phyloP scores from a whole-genome alignment of 345 rosid genomes.

The Pistacia atlantica region DNA sequence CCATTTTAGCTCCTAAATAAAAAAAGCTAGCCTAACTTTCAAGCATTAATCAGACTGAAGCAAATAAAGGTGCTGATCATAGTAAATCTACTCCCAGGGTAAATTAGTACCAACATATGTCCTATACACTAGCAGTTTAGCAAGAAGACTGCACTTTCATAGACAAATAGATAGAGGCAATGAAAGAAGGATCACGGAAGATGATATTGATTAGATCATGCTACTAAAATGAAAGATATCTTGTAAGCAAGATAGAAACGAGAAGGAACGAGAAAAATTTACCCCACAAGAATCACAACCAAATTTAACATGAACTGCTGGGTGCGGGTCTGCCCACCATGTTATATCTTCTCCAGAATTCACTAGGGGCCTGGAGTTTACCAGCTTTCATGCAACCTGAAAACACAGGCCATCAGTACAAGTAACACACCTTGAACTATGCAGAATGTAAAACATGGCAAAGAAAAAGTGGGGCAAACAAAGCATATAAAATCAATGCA shows the following conservation, averaged over 20 bases:
- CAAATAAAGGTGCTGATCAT: neutral
- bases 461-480: neutral
- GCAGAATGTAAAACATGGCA: neutral
- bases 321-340: conserved; percentile 26
- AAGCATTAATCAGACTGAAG: neutral
- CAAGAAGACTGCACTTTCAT: neutral
- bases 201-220: neutral
- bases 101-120: neutral
- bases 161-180: neutral
- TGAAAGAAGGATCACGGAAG: neutral
- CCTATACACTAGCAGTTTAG: neutral
- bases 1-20: neutral
- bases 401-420: conserved; percentile 11
- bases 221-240: neutral
- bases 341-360: conserved; percentile 21
- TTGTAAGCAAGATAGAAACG: neutral
- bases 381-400: conserved; percentile 42
- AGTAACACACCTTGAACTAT: conserved; percentile 9
- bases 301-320: conserved; percentile 35
- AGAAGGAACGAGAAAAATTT: conserved; percentile 14
- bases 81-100: neutral
- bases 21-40: neutral
- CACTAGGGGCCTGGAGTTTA: conserved; percentile 13
- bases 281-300: conserved; percentile 91
- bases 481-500: neutral